Percentiles rank a stretch among this genome's conserved stretches.
Conservation (phyloP, 305 asterid species). For the Fraxinus angustifolia region DNA sequence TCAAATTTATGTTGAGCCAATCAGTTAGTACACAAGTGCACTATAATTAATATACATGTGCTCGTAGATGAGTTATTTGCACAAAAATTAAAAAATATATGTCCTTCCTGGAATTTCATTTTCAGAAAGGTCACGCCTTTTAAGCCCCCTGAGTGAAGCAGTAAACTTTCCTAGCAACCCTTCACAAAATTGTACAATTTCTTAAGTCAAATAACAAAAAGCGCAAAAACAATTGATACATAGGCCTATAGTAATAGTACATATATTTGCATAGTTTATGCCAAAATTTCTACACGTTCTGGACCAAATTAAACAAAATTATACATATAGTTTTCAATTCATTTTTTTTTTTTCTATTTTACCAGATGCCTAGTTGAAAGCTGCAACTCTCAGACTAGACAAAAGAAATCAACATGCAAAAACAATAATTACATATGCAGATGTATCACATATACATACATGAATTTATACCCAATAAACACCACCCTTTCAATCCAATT, state of each 20-base stretch:
- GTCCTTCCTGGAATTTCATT: background rate
- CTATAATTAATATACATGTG: background rate
- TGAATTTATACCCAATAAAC: background rate
- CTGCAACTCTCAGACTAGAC: constrained; percentile 3
- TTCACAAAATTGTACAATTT: background rate
- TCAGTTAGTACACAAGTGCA: background rate
- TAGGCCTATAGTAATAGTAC: background rate
- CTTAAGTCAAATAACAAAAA: background rate
- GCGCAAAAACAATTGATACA: background rate
- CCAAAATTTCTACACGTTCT: background rate
- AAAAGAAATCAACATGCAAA: constrained; percentile 11
- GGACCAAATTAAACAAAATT: background rate
- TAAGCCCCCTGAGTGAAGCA: background rate
- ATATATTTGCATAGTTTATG: background rate
- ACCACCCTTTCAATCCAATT: background rate
- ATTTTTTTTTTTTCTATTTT: background rate
- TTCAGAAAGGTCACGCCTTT: background rate
- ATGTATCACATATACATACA: background rate
- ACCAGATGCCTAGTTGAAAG: background rate
- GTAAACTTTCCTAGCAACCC: background rate
- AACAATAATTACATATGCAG: background rate
- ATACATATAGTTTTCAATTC: background rate
- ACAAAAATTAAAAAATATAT: background rate
- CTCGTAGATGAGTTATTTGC: background rate
- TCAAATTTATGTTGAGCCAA: background rate